Evolutionary conservation across 139 green algal genomes (phyloP).

Genomic region (Chlorella sp.): DNA sequence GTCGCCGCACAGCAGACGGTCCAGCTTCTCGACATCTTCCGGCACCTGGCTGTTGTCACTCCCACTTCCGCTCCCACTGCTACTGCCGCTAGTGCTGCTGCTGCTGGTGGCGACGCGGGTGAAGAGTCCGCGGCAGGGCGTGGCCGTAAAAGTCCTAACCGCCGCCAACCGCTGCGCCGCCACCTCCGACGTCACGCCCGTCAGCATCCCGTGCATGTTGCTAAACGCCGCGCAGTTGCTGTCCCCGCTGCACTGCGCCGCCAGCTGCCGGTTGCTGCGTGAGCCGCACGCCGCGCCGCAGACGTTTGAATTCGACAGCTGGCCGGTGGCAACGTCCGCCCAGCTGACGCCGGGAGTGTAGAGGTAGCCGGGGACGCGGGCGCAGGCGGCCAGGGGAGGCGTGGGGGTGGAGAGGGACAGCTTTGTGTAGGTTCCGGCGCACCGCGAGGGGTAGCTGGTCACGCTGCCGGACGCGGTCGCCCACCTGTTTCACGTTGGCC

Average conservation of each 20-base stretch:
- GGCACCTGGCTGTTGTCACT: neutral
- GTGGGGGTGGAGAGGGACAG: neutral
- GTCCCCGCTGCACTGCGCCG: slow-evolving; percentile 8
- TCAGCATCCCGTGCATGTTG: slow-evolving; percentile 24
- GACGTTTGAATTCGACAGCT: neutral
- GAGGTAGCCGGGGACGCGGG: slow-evolving; percentile 24
- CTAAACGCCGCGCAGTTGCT: slow-evolving; percentile 22
- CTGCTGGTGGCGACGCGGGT: neutral
- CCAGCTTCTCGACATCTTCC: slow-evolving; percentile 18
- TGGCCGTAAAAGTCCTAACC: slow-evolving; percentile 10
- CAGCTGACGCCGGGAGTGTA: slow-evolving; percentile 13
- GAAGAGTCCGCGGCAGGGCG: slow-evolving; percentile 23
- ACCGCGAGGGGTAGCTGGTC: neutral
- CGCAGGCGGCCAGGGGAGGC: too few relatives aligned
- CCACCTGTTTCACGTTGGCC: neutral
- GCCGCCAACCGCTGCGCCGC: neutral
- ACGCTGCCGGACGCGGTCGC: too few relatives aligned
- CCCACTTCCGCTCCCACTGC: too few relatives aligned
- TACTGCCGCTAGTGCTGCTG: too few relatives aligned
- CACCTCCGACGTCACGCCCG: neutral
- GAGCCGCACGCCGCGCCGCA: neutral
- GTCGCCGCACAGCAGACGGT: slow-evolving; percentile 29
- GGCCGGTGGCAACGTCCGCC: neutral
- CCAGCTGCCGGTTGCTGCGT: neutral
- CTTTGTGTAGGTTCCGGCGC: slow-evolving; percentile 16